Evolutionary conservation across 306 rosid species (phyloP), one percentile per base, ranked within the genome.

Genomic region (Prunus davidiana): DNA sequence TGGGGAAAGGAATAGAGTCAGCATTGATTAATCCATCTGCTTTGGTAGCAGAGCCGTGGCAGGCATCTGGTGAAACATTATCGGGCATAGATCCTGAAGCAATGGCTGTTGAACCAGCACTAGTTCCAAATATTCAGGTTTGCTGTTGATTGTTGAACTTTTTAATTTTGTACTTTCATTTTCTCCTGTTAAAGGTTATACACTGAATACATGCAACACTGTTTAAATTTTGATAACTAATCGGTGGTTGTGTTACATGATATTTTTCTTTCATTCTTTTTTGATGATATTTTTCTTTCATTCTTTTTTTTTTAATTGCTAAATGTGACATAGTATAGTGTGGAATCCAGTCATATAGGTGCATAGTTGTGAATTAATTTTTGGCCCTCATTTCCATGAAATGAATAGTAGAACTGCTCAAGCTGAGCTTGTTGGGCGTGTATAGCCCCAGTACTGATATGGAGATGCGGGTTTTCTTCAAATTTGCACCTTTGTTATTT

Each of bases 1-100:
- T 95, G 57, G 99, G 99, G 73, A 92, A 91, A 77, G 99, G 99
- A 84, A 95, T 95, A 74, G 99, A 95, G 83, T 92, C 99, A 60
- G 98, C 99, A 0, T 86, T 95, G 79, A 77, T 91, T 76, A 89
- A 92, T 80, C 90, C 99, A 66, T 92, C 97, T 51, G 93, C 96
- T 81, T 84, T 95, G 73, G 89, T 92, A 80, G 76, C 96, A 69
- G 99, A 95, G 81, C 93, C 93, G 25, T 95, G 99, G 99, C 93
- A 79, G 68, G 93, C 91, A 64, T 76, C 93, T 49, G 87, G 89
- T 27, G 97, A 92, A 68, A 83, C 83, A n/a, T 86, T 95, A 83
- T 82, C 97, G 45, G 80, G 77, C 72, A 92, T 92, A 84, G 98
- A 92, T 70, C 87, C 90, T 70, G 99, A 95, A 79, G 86, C 97